Percentiles rank a stretch among this genome's conserved stretches.
These are phyloP conservation scores for Silene latifolia DNA, from an alignment of 148 eudicot genomes.

Conservation along the genomic window DNA sequence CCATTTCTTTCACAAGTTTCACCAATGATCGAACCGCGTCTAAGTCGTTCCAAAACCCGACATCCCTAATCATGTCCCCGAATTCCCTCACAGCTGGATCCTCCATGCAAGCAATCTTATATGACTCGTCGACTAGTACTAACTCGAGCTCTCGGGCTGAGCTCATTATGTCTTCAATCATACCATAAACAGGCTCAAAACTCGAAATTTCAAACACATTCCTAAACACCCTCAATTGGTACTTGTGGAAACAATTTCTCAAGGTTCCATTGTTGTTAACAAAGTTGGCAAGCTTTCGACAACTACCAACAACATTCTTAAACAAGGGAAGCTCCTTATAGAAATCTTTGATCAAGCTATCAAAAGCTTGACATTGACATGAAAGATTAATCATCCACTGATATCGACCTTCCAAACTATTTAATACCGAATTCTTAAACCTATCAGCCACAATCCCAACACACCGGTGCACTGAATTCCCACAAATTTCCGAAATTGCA, in stretches of 20 bases:
- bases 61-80: conserved; percentile 71
- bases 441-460: conserved; percentile 83
- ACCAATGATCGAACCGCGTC: conserved; percentile 78
- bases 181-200: conserved; percentile 41
- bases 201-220: conserved; percentile 33
- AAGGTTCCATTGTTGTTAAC: conserved; percentile 67
- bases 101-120: conserved; percentile 65
- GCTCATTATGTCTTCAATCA: conserved; percentile 71
- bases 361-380: conserved; percentile 75
- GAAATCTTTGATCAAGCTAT: conserved; percentile 76
- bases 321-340: conserved; percentile 71
- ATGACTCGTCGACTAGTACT: conserved; percentile 63
- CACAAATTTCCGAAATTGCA: conserved; percentile 62
- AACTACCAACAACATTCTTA: conserved; percentile 60
- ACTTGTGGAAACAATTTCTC: conserved; percentile 55
- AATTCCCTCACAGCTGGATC: conserved; percentile 64
- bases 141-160: conserved; percentile 67
- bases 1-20: conserved; percentile 57
- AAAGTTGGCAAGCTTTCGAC: conserved; percentile 59
- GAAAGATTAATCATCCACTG: conserved; percentile 90
- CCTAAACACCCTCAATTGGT: conserved; percentile 59
- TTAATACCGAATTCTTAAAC: conserved; percentile 69
- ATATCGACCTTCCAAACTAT: conserved; percentile 68
- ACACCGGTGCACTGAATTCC: conserved; percentile 59
- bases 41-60: conserved; percentile 85